Conservation (phyloP, 2,329 filamentous ascomycete genomes). For the Tolypocladium sp. region DNA sequence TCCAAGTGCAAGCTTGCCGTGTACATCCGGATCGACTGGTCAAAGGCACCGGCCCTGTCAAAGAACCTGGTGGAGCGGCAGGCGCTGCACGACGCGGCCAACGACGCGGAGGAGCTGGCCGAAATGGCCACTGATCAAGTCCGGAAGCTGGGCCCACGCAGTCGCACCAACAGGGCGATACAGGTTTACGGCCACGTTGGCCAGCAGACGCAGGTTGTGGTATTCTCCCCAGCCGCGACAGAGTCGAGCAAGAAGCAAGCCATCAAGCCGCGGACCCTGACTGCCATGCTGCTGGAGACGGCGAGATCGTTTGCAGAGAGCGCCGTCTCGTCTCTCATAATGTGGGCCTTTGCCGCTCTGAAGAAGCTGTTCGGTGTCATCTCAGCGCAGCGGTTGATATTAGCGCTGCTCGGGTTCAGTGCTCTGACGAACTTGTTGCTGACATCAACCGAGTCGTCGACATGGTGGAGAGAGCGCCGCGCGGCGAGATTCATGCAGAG, state of each 20-base stretch:
- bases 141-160: constrained; percentile 61
- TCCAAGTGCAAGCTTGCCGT: constrained; percentile 86
- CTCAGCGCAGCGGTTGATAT: constrained; percentile 65
- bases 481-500: constrained; percentile 73
- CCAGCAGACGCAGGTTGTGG: constrained; percentile 53
- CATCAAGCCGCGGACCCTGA: constrained; percentile 53
- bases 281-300: constrained; percentile 64
- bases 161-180: constrained; percentile 67
- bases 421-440: constrained; percentile 65
- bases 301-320: constrained; percentile 66
- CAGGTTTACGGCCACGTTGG: constrained; percentile 73
- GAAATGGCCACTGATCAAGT: constrained; percentile 73
- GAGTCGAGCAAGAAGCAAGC: constrained; percentile 44
- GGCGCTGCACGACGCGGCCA: constrained; percentile 66
- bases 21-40: constrained; percentile 83
- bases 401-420: constrained; percentile 61
- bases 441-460: constrained; percentile 60
- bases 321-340: constrained; percentile 64
- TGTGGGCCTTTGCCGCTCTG: constrained; percentile 62
- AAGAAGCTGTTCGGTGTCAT: constrained; percentile 58
- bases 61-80: constrained; percentile 56
- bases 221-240: constrained; percentile 44
- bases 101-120: constrained; percentile 65
- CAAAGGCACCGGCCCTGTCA: constrained; percentile 52
- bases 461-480: constrained; percentile 80